Evolutionary conservation across 495 filamentous ascomycete genomes (phyloP), one percentile per base, ranked within the genome.

Genomic region (Penicillium paxilli): DNA sequence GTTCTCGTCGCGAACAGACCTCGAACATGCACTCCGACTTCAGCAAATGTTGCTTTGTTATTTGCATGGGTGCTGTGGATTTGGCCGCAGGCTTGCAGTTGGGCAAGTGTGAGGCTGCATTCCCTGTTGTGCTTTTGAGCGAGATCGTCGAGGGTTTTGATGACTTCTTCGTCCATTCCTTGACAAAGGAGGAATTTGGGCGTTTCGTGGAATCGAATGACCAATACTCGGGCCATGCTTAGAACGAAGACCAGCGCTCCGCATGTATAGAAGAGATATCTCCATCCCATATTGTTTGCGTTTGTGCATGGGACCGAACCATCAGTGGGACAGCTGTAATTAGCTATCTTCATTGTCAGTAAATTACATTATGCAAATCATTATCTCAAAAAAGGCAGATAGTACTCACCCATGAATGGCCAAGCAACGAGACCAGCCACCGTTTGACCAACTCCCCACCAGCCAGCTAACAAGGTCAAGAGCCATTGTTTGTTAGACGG

Each of bases 401-500:
- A 5, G 26, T 28, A 28, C 26, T 5, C 37, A 61, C 54, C 46
- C 58, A 61, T 61, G 20, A 54, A 61, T 1, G 46, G 46, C 58
- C 58, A 61, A 3, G 54, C 58, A 44, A 61, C 19, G 14, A 61
- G 51, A 12, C 58, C 58, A 40, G 58, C 58, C 8, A 58, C 51
- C 0, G 58, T 61, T 9, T 58, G 54, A 2, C 58, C 58, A 38
- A 61, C 51, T 16, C 58, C 58, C 58, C 58, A 61, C 58, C 58
- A 61, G 3, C 54, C 58, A 17, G 58, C 58, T 12, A 61, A 35
- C n/a, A 57, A 47, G 1, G 54, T 61, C 14, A 61, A 37, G n/a
- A 61, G 54, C 58, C 58, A 61, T 54, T 61, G 58, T 32, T 61
- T 61, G 28, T 61, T 54, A 1, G 58, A 61, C 0, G 54, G 58